Evolutionary conservation across 2,329 filamentous ascomycete genomes (phyloP).

Genomic region (Elsinoe australis): DNA sequence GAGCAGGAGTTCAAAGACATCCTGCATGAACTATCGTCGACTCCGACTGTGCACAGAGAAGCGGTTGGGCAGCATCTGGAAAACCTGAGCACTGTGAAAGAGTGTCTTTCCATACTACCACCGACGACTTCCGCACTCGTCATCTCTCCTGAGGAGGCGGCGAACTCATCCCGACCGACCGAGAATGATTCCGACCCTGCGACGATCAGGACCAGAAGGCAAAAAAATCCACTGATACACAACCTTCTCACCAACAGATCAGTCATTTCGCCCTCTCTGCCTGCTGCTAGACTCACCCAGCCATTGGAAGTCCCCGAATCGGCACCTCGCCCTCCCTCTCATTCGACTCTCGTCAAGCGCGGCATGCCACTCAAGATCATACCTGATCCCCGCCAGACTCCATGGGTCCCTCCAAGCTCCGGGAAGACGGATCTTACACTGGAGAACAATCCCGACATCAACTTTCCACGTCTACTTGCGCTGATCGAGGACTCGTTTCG

Average conservation of each 20-base stretch:
- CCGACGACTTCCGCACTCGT: conserved; percentile 80
- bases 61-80: conserved; percentile 48
- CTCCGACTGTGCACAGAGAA: conserved; percentile 19
- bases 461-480: conserved; percentile 72
- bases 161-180: conserved; percentile 44
- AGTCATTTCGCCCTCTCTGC: conserved; percentile 82
- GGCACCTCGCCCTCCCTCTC: conserved; percentile 22
- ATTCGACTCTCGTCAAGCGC: conserved; percentile 66
- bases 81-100: conserved; percentile 66
- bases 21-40: conserved; percentile 43
- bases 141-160: conserved; percentile 77
- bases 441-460: conserved; percentile 66
- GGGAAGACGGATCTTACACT: conserved; percentile 58
- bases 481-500: conserved; percentile 92
- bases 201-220: conserved; percentile 50
- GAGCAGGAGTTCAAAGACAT: conserved; percentile 78
- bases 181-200: conserved; percentile 19
- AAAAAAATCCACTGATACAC: conserved; percentile 82
- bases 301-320: conserved; percentile 28
- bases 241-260: conserved; percentile 95
- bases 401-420: conserved; percentile 60
- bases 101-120: conserved; percentile 67
- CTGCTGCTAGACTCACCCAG: conserved; percentile 54
- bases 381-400: conserved; percentile 57
- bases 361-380: conserved; percentile 84